Evolutionary conservation across 768 basidiomycete species (phyloP).

Genomic region (Mycena amicta): DNA sequence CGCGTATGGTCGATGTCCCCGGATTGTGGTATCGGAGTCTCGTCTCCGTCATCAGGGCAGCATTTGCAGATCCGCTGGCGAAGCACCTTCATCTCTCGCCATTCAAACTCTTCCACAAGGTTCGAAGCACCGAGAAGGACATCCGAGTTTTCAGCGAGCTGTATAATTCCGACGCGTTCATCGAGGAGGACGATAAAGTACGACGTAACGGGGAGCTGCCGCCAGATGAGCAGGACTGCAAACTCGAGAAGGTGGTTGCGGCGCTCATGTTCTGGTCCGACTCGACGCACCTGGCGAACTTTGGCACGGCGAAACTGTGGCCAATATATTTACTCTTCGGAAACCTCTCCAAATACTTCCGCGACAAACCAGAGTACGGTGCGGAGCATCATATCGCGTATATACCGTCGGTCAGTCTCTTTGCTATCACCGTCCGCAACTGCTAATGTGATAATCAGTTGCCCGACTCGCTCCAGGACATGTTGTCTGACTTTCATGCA

Average conservation of each 20-base stretch:
- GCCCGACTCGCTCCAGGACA: conserved; percentile 32
- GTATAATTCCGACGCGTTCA: conserved; percentile 35
- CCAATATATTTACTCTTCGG: conserved; percentile 44
- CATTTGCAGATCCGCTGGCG: conserved; percentile 20
- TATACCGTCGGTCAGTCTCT: conserved; percentile 37
- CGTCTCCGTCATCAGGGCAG: conserved; percentile 26
- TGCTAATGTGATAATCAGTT: conserved; percentile 23
- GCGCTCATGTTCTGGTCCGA: conserved; percentile 36
- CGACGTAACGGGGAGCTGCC: conserved; percentile 19
- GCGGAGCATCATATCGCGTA: conserved; percentile 45
- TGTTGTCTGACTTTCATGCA: conserved; percentile 4
- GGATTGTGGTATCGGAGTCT: conserved; percentile 26
- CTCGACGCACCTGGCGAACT: conserved; percentile 33
- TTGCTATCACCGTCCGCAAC: too few relatives aligned
- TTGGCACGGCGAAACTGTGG: conserved; percentile 39
- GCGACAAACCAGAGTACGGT: conserved; percentile 28
- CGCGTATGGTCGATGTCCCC: conserved; percentile 21
- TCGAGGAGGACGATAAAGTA: conserved; percentile 32
- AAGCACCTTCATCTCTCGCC: conserved; percentile 28
- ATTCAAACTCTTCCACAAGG: conserved; percentile 24
- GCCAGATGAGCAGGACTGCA: conserved; percentile 29
- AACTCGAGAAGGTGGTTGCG: conserved; percentile 24
- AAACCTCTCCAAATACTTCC: conserved; percentile 43
- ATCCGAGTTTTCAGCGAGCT: conserved; percentile 38
- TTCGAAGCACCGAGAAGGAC: conserved; percentile 15